These are phyloP conservation scores for Cucumis hystrix DNA, from an alignment of 306 rosid genomes.

Conservation along the genomic window DNA sequence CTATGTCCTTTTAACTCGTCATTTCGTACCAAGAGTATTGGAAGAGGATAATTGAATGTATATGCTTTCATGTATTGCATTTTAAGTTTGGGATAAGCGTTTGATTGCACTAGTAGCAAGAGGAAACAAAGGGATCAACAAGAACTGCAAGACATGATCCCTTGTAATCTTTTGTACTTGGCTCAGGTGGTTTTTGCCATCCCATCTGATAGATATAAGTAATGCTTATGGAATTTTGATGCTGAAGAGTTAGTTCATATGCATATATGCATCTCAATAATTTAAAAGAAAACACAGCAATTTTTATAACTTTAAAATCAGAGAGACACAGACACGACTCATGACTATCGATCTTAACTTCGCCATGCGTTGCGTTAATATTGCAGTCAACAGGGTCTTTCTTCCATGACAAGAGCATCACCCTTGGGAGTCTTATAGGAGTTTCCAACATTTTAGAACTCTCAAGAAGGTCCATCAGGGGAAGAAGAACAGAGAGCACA, in stretches of 20 bases:
- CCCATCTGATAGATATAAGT: not conserved
- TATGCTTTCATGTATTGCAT: not conserved
- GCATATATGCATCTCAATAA: not conserved
- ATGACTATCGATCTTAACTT: not conserved
- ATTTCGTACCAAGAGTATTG: not conserved
- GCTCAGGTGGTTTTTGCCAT: not conserved
- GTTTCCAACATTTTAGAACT: slow-evolving; percentile 47
- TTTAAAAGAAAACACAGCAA: not conserved
- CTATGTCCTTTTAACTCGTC: not conserved
- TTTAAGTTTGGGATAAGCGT: not conserved
- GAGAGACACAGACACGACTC: not conserved
- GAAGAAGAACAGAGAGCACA: slow-evolving; percentile 23
- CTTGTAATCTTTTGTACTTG: not conserved
- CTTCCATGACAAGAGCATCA: slow-evolving; percentile 57
- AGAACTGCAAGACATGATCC: not conserved
- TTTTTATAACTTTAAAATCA: not conserved
- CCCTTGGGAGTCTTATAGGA: slow-evolving; percentile 67
- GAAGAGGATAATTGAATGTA: not conserved
- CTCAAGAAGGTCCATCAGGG: slow-evolving; percentile 48
- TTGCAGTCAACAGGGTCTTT: slow-evolving; percentile 69
- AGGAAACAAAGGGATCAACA: not conserved
- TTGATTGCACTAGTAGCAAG: not conserved
- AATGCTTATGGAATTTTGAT: not conserved
- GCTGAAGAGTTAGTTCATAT: not conserved
- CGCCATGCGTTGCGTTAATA: not conserved